A percentile compares a stretch with the other conserved stretches of the same genome.
Evolutionary conservation across 163 green algal species (phyloP).

Genomic region (Chlamydomonas reinhardtii): DNA sequence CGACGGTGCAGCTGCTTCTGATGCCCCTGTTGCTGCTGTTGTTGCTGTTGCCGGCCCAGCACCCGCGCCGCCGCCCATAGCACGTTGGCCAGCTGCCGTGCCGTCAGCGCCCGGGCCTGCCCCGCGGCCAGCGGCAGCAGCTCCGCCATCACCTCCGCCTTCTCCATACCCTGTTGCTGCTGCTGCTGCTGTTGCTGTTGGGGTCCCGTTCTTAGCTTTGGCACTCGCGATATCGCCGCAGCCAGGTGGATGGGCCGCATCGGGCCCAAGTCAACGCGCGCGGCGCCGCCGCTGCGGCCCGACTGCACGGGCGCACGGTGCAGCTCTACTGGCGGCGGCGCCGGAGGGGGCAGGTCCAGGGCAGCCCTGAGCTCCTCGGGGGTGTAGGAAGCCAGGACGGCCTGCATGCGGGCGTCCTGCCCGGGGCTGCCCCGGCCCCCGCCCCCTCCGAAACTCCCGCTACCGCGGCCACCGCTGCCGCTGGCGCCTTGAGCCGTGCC

Average conservation of each 20-base stretch:
- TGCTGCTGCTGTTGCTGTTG: neutral
- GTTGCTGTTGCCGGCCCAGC: neutral
- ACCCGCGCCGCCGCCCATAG: conserved; percentile 40
- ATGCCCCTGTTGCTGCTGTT: neutral
- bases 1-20: neutral
- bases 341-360: no score
- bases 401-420: neutral
- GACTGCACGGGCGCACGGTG: no score
- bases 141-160: neutral
- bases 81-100: conserved; percentile 46
- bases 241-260: conserved; percentile 35
- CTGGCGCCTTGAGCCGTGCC: no score
- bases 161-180: neutral
- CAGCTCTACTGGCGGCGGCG: no score
- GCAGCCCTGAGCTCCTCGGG: neutral
- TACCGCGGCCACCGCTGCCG: no score
- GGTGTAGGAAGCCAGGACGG: neutral
- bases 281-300: no score
- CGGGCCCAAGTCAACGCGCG: neutral
- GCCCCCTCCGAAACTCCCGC: no score
- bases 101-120: neutral
- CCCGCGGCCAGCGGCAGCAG: neutral
- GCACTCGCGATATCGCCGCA: conserved; percentile 4
- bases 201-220: conserved; percentile 10
- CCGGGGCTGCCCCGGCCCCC: neutral